phyloP scores from a whole-genome alignment of 257 asterid species.

The Solanum tarijense region DNA sequence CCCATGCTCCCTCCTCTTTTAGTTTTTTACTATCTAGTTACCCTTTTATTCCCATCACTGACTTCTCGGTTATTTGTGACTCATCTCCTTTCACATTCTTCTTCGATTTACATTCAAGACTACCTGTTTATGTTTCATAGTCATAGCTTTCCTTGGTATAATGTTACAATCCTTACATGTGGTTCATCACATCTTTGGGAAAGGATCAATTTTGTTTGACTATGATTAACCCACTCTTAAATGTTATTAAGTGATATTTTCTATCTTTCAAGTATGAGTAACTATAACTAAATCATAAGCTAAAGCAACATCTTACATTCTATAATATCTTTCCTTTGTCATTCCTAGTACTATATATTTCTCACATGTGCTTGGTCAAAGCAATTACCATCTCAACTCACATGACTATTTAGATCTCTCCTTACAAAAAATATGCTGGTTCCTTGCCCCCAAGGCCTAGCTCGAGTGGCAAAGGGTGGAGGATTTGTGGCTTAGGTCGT shows the following conservation, averaged over 20 bases:
- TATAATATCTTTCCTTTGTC: neutral
- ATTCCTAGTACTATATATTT: neutral
- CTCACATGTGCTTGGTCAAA: neutral
- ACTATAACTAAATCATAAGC: neutral
- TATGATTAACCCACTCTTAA: neutral
- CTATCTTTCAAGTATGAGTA: neutral
- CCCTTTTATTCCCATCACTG: neutral
- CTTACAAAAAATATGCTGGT: neutral
- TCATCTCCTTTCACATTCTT: neutral
- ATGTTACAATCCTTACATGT: neutral
- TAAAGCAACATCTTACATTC: neutral
- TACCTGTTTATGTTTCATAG: neutral
- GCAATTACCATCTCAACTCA: neutral
- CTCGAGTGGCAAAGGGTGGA: too few relatives aligned
- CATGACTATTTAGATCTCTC: neutral
- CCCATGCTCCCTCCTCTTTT: neutral
- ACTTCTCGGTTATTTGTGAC: neutral
- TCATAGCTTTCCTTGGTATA: neutral
- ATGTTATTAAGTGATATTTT: neutral
- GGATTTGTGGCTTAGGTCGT: too few relatives aligned
- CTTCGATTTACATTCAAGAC: neutral
- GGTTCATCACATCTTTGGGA: neutral
- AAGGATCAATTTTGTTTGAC: neutral
- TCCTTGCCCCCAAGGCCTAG: too few relatives aligned
- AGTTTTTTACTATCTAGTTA: neutral